A percentile compares a stretch with the other conserved stretches of the same genome.
phyloP scores from a whole-genome alignment of 1,284 basidiomycete genomes.

The Microbotryum scabiosae region DNA sequence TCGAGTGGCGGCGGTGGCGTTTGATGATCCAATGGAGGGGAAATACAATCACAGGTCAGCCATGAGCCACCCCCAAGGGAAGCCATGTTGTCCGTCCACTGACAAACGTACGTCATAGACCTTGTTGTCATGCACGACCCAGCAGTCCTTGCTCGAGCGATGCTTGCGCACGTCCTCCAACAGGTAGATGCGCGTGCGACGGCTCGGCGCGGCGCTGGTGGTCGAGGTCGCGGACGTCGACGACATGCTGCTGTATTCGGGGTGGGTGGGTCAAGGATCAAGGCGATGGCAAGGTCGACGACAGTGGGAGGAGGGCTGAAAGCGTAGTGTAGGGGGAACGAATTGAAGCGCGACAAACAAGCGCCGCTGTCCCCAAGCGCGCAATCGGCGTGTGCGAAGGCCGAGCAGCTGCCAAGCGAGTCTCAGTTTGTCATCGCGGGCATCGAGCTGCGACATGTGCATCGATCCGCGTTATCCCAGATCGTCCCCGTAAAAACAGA shows the following conservation, averaged over 20 bases:
- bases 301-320: too few relatives aligned
- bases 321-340: too few relatives aligned
- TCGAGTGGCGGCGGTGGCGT: not conserved
- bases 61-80: too few relatives aligned
- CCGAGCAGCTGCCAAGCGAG: too few relatives aligned
- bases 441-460: too few relatives aligned
- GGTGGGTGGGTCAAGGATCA: not conserved
- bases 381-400: too few relatives aligned
- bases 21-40: too few relatives aligned
- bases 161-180: constrained; percentile 60
- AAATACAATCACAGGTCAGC: not conserved
- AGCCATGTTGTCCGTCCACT: not conserved
- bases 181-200: constrained; percentile 50
- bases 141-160: constrained; percentile 54
- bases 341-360: too few relatives aligned
- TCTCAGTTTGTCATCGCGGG: too few relatives aligned
- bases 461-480: too few relatives aligned
- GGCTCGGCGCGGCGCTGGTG: not conserved
- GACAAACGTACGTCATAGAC: constrained; percentile 59
- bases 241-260: not conserved
- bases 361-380: too few relatives aligned
- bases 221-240: not conserved
- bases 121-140: constrained; percentile 61
- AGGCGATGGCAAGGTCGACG: not conserved
- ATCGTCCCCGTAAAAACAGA: too few relatives aligned